Evolutionary conservation across 2,329 filamentous ascomycete genomes (phyloP).

Genomic region (Plectosphaerella sp.): DNA sequence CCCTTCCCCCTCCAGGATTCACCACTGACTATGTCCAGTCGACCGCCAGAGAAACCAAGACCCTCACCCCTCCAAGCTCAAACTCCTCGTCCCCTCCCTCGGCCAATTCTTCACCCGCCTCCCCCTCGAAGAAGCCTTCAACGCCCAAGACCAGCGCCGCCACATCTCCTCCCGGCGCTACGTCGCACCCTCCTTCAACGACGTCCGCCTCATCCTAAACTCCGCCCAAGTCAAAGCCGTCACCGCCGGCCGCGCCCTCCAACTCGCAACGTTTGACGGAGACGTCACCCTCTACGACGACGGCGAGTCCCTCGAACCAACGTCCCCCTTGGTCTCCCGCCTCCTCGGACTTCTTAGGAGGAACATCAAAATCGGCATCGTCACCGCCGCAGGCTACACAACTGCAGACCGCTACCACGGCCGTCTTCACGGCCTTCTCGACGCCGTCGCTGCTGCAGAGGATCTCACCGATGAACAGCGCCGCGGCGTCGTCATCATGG

Average conservation of each 20-base stretch:
- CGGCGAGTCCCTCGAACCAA: slow-evolving; percentile 70
- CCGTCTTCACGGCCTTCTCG: slow-evolving; percentile 80
- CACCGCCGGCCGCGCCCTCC: slow-evolving; percentile 62
- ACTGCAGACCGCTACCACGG: slow-evolving; percentile 82
- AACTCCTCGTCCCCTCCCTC: slow-evolving; percentile 83
- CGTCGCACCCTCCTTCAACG: slow-evolving; percentile 95
- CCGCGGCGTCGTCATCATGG: slow-evolving; percentile 83
- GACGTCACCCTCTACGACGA: slow-evolving; percentile 96
- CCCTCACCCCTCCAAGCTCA: slow-evolving; percentile 78
- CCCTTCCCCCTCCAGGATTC: background rate
- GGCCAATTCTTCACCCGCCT: slow-evolving; percentile 92
- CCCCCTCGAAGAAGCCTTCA: slow-evolving; percentile 83
- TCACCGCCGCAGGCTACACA: slow-evolving; percentile 93
- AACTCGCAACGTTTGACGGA: slow-evolving; percentile 93
- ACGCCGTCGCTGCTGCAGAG: slow-evolving; percentile 62
- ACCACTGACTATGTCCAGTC: slow-evolving; percentile 42
- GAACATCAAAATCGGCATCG: slow-evolving; percentile 85
- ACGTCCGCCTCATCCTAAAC: slow-evolving; percentile 88
- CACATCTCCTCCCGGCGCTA: slow-evolving; percentile 89
- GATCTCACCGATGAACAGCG: slow-evolving; percentile 62
- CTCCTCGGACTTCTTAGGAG: slow-evolving; percentile 66
- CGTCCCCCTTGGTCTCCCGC: slow-evolving; percentile 71
- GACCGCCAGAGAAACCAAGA: slow-evolving; percentile 62
- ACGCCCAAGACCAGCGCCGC: slow-evolving; percentile 79
- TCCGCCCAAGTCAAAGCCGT: slow-evolving; percentile 92